Conservation (phyloP, 73 alveolate species). For the Symbiodinium pilosum region DNA sequence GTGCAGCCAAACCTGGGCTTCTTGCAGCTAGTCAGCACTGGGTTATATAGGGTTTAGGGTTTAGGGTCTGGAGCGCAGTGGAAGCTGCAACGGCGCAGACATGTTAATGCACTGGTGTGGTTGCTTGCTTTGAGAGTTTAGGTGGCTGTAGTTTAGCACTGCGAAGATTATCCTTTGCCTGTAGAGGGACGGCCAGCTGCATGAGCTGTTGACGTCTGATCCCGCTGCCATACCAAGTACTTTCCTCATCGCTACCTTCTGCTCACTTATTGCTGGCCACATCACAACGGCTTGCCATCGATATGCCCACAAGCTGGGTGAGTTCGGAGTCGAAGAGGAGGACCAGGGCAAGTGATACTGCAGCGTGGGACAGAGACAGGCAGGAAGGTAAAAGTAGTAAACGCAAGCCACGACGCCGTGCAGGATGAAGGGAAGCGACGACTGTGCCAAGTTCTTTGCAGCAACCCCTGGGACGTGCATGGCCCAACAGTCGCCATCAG, state of each 20-base stretch:
- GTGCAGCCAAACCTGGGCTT: constrained; percentile 60
- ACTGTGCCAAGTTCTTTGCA: constrained; percentile 29
- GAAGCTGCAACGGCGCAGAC: neutral
- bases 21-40: constrained; percentile 16
- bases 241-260: constrained; percentile 73
- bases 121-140: neutral
- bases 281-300: constrained; percentile 90
- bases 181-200: too few relatives aligned
- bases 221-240: constrained; percentile 10
- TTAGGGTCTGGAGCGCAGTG: too few relatives aligned
- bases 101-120: too few relatives aligned
- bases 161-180: neutral
- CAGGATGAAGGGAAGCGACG: constrained; percentile 37
- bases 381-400: neutral
- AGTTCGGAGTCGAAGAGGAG: constrained; percentile 46
- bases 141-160: neutral
- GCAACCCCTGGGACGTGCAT: constrained; percentile 5
- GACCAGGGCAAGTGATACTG: neutral
- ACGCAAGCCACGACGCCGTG: neutral
- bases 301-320: constrained; percentile 87
- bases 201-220: neutral
- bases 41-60: too few relatives aligned
- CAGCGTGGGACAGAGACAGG: neutral
- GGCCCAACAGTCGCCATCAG: constrained; percentile 84
- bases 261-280: constrained; percentile 65